These are phyloP conservation scores for Boletus edulis DNA, from an alignment of 768 basidiomycete species.

Conservation along the genomic window DNA sequence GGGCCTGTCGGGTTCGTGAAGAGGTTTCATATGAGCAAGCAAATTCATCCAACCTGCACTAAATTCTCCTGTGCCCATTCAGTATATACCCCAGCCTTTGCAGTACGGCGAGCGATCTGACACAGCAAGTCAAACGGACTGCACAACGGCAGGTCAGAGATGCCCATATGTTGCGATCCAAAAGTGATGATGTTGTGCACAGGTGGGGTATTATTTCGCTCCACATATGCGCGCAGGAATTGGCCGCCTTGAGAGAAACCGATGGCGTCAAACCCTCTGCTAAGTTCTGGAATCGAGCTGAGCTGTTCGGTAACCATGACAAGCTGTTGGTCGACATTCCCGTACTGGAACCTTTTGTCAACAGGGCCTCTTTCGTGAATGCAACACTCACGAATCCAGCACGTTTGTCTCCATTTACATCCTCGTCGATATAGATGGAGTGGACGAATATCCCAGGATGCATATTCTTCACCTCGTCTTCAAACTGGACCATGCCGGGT, in stretches of 20 bases:
- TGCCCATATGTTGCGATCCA: slow-evolving; percentile 85
- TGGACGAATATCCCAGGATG: slow-evolving; percentile 80
- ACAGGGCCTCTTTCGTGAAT: not conserved
- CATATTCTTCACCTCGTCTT: slow-evolving; percentile 52
- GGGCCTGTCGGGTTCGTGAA: slow-evolving; percentile 50
- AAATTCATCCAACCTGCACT: slow-evolving; percentile 51
- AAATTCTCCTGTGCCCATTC: slow-evolving; percentile 76
- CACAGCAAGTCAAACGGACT: slow-evolving; percentile 65
- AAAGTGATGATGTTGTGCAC: slow-evolving; percentile 83
- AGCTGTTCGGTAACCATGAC: slow-evolving; percentile 64
- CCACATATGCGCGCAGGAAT: slow-evolving; percentile 83
- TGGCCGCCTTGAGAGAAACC: slow-evolving; percentile 91
- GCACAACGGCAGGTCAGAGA: slow-evolving; percentile 73
- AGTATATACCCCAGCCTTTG: slow-evolving; percentile 63
- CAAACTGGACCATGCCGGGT: slow-evolving; percentile 69
- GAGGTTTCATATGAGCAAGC: not conserved
- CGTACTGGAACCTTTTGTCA: slow-evolving; percentile 52
- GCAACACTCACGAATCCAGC: slow-evolving; percentile 68
- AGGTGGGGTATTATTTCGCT: slow-evolving; percentile 69
- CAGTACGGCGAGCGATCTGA: slow-evolving; percentile 59
- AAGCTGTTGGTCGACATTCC: slow-evolving; percentile 72
- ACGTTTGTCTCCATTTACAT: slow-evolving; percentile 58
- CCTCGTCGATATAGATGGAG: slow-evolving; percentile 64
- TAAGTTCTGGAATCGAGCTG: slow-evolving; percentile 58
- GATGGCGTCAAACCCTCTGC: slow-evolving; percentile 77